These are phyloP conservation scores for Rhodotorula kratochvilovae DNA, from an alignment of 768 basidiomycete species.

Conservation along the genomic window DNA sequence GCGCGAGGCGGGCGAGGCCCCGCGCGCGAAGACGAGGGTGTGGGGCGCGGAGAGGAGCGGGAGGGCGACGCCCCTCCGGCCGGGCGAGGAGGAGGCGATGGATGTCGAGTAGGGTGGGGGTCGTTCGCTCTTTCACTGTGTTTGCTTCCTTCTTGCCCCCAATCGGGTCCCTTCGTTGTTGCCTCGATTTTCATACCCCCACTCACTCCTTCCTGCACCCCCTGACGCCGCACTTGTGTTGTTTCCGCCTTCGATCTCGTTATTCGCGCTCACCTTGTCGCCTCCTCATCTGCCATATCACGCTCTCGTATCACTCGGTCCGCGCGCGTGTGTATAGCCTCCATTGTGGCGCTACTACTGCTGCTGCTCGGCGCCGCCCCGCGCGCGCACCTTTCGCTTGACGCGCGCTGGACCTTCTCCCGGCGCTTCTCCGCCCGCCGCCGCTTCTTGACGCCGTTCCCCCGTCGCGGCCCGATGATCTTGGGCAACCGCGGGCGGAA, in stretches of 20 bases:
- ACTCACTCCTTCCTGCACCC: too few species aligned
- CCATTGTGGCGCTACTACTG: neutral
- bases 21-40: conserved; percentile 22
- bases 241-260: too few species aligned
- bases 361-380: too few species aligned
- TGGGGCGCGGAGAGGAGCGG: neutral
- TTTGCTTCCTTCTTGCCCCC: too few species aligned
- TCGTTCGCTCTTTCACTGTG: too few species aligned
- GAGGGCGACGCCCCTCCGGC: neutral
- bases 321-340: too few species aligned
- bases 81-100: neutral
- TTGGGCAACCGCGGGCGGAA: conserved; percentile 22
- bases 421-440: conserved; percentile 2
- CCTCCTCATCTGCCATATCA: neutral
- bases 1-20: conserved; percentile 2
- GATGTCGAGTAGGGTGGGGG: neutral
- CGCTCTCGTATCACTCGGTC: too few species aligned
- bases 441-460: conserved; percentile 26
- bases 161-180: too few species aligned
- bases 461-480: conserved; percentile 33
- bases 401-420: conserved; percentile 10
- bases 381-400: neutral
- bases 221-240: too few species aligned
- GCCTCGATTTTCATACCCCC: too few species aligned
- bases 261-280: neutral